Base-by-base conservation (phyloP, 2,329 filamentous ascomycete genomes). In the Lachnum nothofagi region DNA sequence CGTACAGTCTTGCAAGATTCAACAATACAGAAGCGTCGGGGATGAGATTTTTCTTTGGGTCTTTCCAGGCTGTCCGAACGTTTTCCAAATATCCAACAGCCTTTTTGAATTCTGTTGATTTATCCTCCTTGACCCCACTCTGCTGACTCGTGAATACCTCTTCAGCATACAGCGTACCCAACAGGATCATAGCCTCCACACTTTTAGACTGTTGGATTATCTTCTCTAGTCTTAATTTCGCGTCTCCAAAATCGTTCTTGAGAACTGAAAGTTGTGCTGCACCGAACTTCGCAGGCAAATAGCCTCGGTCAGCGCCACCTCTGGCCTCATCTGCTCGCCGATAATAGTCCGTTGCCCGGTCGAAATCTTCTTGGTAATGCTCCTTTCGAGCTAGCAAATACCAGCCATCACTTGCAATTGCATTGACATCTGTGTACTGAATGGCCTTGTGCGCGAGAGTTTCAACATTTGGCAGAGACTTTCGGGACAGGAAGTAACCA, bases 371-470 rank as follows among this genome's bases (percentile, higher is more conserved):
- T 49, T 82, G 79, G 58, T 89, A 88, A 65, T 98, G 93, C 55
- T 91, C 88, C 66, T 95, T 96, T 52, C 91, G 79, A 23, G 90
- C 93, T 34, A 97, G 79, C 7, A 97, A 72, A 68, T 96, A 98
- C 91, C 91, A 97, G 29, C 93, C 94, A 65, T 98, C 94, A 69
- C 91, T 95, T 20, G 91, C 91, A 66, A 97, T 89, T 3, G 91
- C 88, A 66, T 95, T 95, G 59, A 97, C 88, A 64, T 98, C 93
- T 2, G 93, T 97, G 61, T 88, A 85, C 63, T 96, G 89, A 54
- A 98, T 96, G 5, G 93, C 91, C 67, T 93, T 93, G 65, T 91
- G 86, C 6, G 91, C 88, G 16, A 98, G 76, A 17, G 83, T 83
- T 58, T 97, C 90, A 8, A 93, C 90, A 52, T 89, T 90, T 20